Conservation (phyloP, 441 rosid genomes). For the Rhodomyrtus psidioides region DNA sequence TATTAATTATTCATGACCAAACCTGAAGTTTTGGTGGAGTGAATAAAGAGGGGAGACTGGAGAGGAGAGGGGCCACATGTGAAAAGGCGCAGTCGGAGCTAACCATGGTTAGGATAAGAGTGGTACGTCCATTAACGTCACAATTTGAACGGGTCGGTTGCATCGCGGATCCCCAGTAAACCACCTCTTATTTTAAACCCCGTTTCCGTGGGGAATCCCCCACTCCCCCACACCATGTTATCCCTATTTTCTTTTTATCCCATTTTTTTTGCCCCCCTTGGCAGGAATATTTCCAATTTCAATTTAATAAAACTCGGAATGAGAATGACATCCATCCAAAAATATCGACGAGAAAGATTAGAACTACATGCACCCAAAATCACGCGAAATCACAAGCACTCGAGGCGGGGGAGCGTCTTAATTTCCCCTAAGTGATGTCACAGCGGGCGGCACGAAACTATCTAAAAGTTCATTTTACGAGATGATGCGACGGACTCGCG, state of each 20-base stretch:
- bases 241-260: neutral
- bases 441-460: fast-evolving
- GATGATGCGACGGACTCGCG: fast-evolving
- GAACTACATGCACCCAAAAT: neutral
- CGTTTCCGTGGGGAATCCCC: neutral
- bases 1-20: neutral
- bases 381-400: neutral
- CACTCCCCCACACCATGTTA: neutral
- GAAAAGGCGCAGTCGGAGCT: neutral
- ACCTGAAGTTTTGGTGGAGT: neutral
- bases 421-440: neutral
- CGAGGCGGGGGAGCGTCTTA: no score
- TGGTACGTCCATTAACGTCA: neutral
- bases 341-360: no score
- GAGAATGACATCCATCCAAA: no score
- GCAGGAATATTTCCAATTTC: neutral
- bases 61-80: neutral
- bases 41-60: neutral
- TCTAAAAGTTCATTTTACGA: neutral
- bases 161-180: conserved; percentile 1
- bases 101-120: neutral
- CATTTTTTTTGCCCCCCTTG: neutral
- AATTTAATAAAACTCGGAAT: neutral
- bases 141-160: neutral
- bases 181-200: neutral